These are phyloP conservation scores for Pholiota conissans DNA, from an alignment of 768 basidiomycete species.

Conservation along the genomic window DNA sequence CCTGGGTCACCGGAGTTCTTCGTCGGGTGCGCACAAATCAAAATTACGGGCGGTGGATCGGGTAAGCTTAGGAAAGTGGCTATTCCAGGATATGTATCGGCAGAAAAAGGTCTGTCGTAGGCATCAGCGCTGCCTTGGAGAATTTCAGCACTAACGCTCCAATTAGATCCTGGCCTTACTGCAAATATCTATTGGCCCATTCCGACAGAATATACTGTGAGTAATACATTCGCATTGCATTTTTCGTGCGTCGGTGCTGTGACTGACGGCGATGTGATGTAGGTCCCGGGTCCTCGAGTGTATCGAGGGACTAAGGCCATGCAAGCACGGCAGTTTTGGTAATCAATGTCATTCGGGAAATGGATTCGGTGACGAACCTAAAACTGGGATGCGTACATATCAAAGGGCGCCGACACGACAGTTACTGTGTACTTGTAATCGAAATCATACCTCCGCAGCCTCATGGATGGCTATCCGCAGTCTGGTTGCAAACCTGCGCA, in stretches of 20 bases:
- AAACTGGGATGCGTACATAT: too few relatives aligned
- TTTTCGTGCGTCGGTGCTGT: too few relatives aligned
- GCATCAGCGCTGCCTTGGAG: not conserved
- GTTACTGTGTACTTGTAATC: too few relatives aligned
- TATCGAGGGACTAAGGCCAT: not conserved
- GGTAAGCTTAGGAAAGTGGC: constrained; percentile 43
- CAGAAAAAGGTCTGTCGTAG: constrained; percentile 24
- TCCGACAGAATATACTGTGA: constrained; percentile 3
- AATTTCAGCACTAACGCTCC: not conserved
- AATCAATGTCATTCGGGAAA: not conserved
- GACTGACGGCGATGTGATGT: not conserved
- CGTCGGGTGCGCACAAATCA: constrained; percentile 47
- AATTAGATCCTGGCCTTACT: constrained; percentile 33
- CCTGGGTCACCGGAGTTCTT: constrained; percentile 43
- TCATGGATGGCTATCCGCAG: too few relatives aligned
- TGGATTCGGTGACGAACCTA: too few relatives aligned
- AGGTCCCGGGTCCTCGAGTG: not conserved
- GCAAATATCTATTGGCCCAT: constrained; percentile 35
- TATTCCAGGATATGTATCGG: constrained; percentile 44
- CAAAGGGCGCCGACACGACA: too few relatives aligned
- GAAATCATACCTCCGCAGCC: too few relatives aligned
- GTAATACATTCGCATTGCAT: too few relatives aligned
- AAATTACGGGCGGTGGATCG: constrained; percentile 37
- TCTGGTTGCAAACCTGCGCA: too few relatives aligned
- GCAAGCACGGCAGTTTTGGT: not conserved